Percentiles rank a stretch among this genome's conserved stretches.
Evolutionary conservation across 257 asterid species (phyloP).

Genomic region (Nicotiana noctiflora): DNA sequence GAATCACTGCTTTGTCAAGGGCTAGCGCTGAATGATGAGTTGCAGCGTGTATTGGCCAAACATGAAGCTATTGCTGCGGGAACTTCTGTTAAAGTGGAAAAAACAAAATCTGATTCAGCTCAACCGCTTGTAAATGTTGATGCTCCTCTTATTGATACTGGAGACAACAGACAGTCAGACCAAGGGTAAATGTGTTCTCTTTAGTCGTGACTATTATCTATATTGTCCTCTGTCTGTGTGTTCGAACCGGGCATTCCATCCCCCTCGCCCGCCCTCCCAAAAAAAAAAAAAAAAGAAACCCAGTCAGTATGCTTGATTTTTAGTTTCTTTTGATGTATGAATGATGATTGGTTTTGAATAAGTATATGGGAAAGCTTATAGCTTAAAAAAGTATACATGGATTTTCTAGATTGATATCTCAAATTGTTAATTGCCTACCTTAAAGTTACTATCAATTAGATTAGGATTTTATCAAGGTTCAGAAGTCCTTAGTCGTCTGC

Average conservation of each 20-base stretch:
- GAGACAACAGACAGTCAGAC: constrained; percentile 46
- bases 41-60: constrained; percentile 87
- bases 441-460: not conserved
- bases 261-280: not conserved
- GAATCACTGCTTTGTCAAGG: constrained; percentile 92
- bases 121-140: constrained; percentile 56
- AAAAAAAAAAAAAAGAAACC: too few species aligned
- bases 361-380: not conserved
- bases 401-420: not conserved
- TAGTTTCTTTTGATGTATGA: not conserved
- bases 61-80: constrained; percentile 86
- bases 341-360: not conserved
- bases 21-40: constrained; percentile 82
- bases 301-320: not conserved
- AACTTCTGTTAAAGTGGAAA: constrained; percentile 41
- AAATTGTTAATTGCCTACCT: not conserved
- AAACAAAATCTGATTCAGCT: constrained; percentile 48
- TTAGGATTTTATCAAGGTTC: not conserved
- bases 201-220: not conserved
- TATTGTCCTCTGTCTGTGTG: not conserved
- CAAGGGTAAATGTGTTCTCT: constrained; percentile 46
- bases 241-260: too few species aligned
- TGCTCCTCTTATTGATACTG: constrained; percentile 77
- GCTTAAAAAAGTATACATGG: not conserved
- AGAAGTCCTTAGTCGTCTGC: not conserved